Evolutionary conservation across 257 asterid genomes (phyloP), one percentile per base, ranked within the genome.

Genomic region (Gardenia jasminoides): DNA sequence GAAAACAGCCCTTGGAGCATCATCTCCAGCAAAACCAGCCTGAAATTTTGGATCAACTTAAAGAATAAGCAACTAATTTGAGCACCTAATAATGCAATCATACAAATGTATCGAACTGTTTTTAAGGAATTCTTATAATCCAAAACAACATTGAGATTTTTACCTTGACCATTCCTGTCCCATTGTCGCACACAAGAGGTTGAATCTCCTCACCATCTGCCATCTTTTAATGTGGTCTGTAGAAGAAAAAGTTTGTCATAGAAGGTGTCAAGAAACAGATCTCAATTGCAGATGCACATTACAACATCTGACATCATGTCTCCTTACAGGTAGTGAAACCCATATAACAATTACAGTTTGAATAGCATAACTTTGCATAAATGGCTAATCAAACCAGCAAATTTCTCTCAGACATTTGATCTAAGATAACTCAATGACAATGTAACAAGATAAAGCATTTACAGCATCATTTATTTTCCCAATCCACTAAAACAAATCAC

Each of bases 81-180:
- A 76, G 64, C 19, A 9, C 6, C 0, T 30, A 26, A 76, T 17
- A 43, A 62, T 10, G 46, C 47, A 62, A 8, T 28, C 30, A n/a
- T 19, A 28, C 16, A 76, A 11, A 76, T 6, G 26, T 28, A 58
- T 62, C 30, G 26, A 11, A 46, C 46, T n/a, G 1, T 41, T 46
- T 9, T 5, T 30, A 47, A 54, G 15, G 70, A 75, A 44, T 28
- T 62, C 22, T 30, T 46, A 13, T 28, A 3, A 3, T 44, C 36
- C 46, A 76, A 75, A 56, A 59, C 16, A 1, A 58, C 65, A 26
- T 33, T 22, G 47, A 31, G 71, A 67, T 26, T 67, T 47, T 73
- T 82, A 86, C 89, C 89, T 83, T 86, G 74, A 86, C 87, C 87
- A 86, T 86, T 84, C 88, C 90, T 15, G 90, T 86, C 31, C 90